Evolutionary conservation across 2,329 filamentous ascomycete genomes (phyloP).

Genomic region (Neopestalotiopsis clavispora): DNA sequence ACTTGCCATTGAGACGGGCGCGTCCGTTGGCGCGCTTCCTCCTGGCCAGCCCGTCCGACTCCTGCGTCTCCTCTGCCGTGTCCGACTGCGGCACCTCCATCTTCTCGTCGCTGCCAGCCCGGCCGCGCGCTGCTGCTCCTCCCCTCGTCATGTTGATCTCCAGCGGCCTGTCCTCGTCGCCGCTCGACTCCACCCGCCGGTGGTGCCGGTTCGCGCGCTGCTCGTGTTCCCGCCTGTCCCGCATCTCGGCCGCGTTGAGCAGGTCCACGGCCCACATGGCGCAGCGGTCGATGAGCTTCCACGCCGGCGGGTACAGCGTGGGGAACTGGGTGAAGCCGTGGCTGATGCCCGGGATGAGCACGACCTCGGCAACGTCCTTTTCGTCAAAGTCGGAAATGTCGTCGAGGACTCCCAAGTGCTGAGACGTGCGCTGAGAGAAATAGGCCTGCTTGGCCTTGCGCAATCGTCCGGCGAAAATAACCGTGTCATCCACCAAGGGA

Average conservation of each 20-base stretch:
- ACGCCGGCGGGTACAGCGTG: conserved; percentile 84
- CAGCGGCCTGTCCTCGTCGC: conserved; percentile 79
- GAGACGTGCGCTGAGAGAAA: conserved; percentile 54
- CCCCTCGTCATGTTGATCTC: conserved; percentile 75
- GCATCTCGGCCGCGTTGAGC: conserved; percentile 61
- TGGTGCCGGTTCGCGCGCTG: conserved; percentile 45
- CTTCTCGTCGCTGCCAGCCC: conserved; percentile 33
- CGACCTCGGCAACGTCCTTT: conserved; percentile 79
- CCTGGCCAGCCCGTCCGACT: conserved; percentile 25
- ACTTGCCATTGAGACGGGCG: conserved; percentile 37
- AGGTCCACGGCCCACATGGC: conserved; percentile 82
- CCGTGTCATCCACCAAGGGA: conserved; percentile 93
- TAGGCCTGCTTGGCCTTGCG: conserved; percentile 73
- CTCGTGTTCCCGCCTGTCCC: conserved; percentile 34
- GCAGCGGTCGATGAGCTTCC: conserved; percentile 82
- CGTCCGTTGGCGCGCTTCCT: conserved; percentile 30
- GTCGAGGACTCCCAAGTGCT: conserved; percentile 51
- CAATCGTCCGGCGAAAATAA: conserved; percentile 92
- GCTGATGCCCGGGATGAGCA: conserved; percentile 84
- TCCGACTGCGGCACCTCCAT: conserved; percentile 10
- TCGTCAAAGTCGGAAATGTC: conserved; percentile 67
- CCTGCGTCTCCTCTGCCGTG: conserved; percentile 24
- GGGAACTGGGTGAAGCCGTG: conserved; percentile 96
- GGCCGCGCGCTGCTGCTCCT: conserved; percentile 34
- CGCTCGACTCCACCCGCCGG: conserved; percentile 65